Conservation (phyloP, 1,284 basidiomycete species). For the Anthracocystis panici-leucophaei region DNA sequence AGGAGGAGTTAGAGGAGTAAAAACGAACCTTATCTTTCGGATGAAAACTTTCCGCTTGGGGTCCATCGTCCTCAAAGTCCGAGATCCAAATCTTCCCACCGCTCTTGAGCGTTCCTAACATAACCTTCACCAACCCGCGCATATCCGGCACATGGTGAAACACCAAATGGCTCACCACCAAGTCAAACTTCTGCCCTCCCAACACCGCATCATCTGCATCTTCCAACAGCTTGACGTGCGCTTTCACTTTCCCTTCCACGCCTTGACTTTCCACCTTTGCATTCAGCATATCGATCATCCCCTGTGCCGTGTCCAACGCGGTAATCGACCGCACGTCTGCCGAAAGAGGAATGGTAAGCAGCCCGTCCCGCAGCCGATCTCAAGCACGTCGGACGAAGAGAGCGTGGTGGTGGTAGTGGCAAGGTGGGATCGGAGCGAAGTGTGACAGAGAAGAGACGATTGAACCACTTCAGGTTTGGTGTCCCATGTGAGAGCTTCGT, state of each 20-base stretch:
- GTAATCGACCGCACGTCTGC: constrained; percentile 22
- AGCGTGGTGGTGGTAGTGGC: constrained; percentile 18
- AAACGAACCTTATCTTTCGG: constrained; percentile 45
- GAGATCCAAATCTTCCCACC: constrained; percentile 37
- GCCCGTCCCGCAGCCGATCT: constrained; percentile 51
- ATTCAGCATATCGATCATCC: constrained; percentile 48
- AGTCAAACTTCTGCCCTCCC: constrained; percentile 24
- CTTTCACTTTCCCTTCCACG: constrained; percentile 16
- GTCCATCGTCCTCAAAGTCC: constrained; percentile 41
- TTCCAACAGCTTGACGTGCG: constrained; percentile 42
- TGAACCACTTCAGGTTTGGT: constrained; percentile 43
- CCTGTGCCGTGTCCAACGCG: constrained; percentile 38
- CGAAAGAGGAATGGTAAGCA: constrained; percentile 38
- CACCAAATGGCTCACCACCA: constrained; percentile 43
- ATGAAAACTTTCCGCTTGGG: constrained; percentile 39
- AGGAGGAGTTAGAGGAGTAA: too few species aligned
- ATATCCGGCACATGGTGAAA: constrained; percentile 52
- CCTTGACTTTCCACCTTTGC: constrained; percentile 13
- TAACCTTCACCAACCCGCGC: constrained; percentile 27
- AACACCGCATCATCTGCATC: constrained; percentile 36
- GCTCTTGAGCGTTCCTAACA: constrained; percentile 19
- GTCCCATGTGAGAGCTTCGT: constrained; percentile 46
- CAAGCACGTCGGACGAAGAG: constrained; percentile 15
- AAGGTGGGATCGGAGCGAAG: constrained; percentile 19
- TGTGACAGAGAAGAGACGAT: constrained; percentile 33